phyloP scores from a whole-genome alignment of 306 rosid genomes.

The Gastrolobium bilobum region DNA sequence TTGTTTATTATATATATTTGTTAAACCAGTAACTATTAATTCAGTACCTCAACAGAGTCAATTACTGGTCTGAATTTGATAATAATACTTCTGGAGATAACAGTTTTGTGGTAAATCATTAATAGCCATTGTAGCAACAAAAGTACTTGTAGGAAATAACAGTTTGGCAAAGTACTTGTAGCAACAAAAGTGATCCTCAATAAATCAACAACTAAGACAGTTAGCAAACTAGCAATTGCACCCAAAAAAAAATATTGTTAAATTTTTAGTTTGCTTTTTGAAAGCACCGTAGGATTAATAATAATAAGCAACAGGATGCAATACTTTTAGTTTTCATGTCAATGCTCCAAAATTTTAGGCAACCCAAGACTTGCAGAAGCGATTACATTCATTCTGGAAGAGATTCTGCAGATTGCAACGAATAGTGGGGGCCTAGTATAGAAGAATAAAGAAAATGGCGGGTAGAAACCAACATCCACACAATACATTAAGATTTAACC shows the following conservation, averaged over 20 bases:
- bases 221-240: background rate
- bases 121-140: too few species aligned
- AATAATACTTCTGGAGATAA: too few species aligned
- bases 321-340: constrained; percentile 14
- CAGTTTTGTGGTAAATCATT: too few species aligned
- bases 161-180: too few species aligned
- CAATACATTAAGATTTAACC: constrained; percentile 4
- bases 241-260: constrained; percentile 29
- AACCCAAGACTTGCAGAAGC: background rate
- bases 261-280: constrained; percentile 1
- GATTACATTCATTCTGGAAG: constrained; percentile 38
- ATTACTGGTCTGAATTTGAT: too few species aligned
- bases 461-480: constrained; percentile 31
- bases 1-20: too few species aligned
- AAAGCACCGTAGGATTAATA: background rate
- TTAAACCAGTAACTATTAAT: too few species aligned
- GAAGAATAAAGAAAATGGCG: constrained; percentile 20
- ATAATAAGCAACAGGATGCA: constrained; percentile 1
- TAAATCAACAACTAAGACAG: background rate
- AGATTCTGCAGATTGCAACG: constrained; percentile 37
- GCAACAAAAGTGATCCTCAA: constrained; percentile 1
- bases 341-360: constrained; percentile 32
- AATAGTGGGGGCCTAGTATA: constrained; percentile 26
- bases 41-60: too few species aligned
- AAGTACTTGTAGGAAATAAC: too few species aligned